Evolutionary conservation across 768 basidiomycete species (phyloP), one percentile per base, ranked within the genome.

Genomic region (Lepiota subincarnata): DNA sequence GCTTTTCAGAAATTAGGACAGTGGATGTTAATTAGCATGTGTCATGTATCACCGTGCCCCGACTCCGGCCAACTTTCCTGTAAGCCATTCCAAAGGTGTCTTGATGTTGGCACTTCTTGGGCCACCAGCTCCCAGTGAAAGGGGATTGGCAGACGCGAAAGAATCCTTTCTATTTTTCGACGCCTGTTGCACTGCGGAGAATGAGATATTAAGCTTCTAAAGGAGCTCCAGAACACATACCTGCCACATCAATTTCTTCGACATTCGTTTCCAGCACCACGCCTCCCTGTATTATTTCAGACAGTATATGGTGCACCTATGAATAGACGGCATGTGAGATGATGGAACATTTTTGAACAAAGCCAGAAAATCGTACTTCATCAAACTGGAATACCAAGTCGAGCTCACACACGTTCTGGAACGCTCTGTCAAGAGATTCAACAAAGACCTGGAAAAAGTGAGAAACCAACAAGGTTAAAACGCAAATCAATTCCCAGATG

Each of bases 301-400:
- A 78, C 42, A 99, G 80, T 49, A 98, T 92, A 60, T 96, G 89
- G 63, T 98, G 95, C 3, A 89, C 95, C 93, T 96, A 26, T 31
- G 39, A 31, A 50, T 24, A 53, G 31, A 42, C 2, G 3, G 18
- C 50, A 12, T 12, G n/a, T 8, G 39, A 34, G 39, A 42, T 50
- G 10, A 2, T 19, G 34, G n/a, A 14, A 48, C 42, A 18, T 14
- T 18, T 40, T 22, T 10, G 28, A 26, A 49, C 41, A 8, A 7
- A 22, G 43, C 45, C 10, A 14, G 8, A 46, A 28, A 59, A 78
- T 28, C 60, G 24, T 24, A 92, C 95, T 78, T 98, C 94, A 67
- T 98, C 97, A 63, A 98, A 99, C 68, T 98, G 95, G 68, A 98
- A 99, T 47, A 99, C 95, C 11, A 99, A 79, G 68, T 99, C 97